Evolutionary conservation across 306 rosid species (phyloP).

Genomic region (Quercus dentata): DNA sequence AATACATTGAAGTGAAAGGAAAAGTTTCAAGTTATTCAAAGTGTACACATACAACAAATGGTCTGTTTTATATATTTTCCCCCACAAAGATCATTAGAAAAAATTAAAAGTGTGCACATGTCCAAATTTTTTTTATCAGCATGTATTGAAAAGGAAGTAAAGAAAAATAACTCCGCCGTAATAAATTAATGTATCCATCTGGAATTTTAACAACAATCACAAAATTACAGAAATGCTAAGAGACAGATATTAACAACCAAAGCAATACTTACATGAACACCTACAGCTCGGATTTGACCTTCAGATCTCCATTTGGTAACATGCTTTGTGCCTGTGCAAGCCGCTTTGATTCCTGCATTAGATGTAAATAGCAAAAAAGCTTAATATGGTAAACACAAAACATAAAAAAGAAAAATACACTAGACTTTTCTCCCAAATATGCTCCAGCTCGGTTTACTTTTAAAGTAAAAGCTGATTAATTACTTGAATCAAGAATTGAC

Average conservation of each 20-base stretch:
- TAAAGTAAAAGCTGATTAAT: background rate
- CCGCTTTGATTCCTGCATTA: conserved; percentile 73
- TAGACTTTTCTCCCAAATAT: background rate
- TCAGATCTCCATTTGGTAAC: conserved; percentile 81
- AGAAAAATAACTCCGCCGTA: background rate
- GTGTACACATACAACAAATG: background rate
- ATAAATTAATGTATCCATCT: background rate
- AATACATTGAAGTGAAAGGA: no score
- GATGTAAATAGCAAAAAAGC: conserved; percentile 11
- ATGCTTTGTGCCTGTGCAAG: conserved; percentile 68
- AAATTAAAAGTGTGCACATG: background rate
- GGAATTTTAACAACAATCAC: conserved; percentile 2
- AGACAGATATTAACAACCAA: conserved; percentile 4
- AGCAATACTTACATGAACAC: background rate
- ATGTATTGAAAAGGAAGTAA: background rate
- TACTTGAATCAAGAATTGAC: background rate
- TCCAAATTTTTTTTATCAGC: background rate
- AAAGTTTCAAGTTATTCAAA: background rate
- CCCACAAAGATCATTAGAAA: background rate
- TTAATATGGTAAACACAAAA: background rate
- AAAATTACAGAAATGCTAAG: background rate
- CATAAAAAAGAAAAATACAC: background rate
- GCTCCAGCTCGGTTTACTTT: background rate
- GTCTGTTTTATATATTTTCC: background rate
- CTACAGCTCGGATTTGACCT: conserved; percentile 68